phyloP scores from a whole-genome alignment of 768 basidiomycete species.

The Phanerochaete carnosa region DNA sequence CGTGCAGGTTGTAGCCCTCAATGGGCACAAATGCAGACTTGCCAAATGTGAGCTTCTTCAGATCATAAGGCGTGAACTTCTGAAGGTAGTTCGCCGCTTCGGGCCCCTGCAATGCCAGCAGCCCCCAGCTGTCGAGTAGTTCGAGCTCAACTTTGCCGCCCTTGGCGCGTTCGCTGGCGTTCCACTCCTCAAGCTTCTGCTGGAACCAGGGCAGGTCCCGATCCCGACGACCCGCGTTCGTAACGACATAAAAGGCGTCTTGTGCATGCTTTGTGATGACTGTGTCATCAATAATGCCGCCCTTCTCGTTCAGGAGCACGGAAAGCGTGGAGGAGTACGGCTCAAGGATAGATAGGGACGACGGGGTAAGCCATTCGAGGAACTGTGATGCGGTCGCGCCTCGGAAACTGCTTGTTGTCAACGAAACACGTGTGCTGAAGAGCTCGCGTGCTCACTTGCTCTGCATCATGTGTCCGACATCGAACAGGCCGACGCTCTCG shows the following conservation, averaged over 20 bases:
- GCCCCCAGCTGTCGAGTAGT: conserved; percentile 78
- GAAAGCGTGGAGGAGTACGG: conserved; percentile 83
- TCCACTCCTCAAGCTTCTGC: conserved; percentile 74
- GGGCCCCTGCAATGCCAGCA: conserved; percentile 92
- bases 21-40: conserved; percentile 78
- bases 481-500: conserved; percentile 80
- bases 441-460: conserved; percentile 51
- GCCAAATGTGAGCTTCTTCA: conserved; percentile 70
- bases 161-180: conserved; percentile 47
- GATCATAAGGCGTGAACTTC: conserved; percentile 67
- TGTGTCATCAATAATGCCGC: conserved; percentile 96
- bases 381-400: conserved; percentile 77
- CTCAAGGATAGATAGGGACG: conserved; percentile 63
- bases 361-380: conserved; percentile 88
- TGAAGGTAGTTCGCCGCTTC: conserved; percentile 80
- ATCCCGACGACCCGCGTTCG: conserved; percentile 86
- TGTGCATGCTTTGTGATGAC: conserved; percentile 83
- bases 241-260: conserved; percentile 90
- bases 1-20: conserved; percentile 76
- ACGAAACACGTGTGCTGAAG: neutral
- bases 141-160: conserved; percentile 74
- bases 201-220: conserved; percentile 80
- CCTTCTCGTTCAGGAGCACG: conserved; percentile 81
- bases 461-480: conserved; percentile 99
- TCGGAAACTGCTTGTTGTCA: conserved; percentile 55